These are phyloP conservation scores for Curvularia spicifera DNA, from an alignment of 2,329 filamentous ascomycete species.

Conservation along the genomic window DNA sequence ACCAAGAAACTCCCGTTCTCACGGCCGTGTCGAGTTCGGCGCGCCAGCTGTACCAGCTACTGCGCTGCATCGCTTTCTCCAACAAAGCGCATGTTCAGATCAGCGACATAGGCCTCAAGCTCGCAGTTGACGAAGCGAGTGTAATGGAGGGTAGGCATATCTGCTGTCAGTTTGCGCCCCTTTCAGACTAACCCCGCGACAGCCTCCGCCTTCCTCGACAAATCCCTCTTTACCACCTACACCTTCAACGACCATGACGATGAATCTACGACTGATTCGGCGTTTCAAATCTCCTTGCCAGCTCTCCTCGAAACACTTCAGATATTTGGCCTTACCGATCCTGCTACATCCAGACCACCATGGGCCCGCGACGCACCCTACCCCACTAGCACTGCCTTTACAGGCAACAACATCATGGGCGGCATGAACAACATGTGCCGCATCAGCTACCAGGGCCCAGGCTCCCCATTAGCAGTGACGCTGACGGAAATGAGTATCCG, in stretches of 20 bases:
- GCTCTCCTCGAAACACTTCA: constrained; percentile 92
- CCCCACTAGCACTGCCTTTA: constrained; percentile 73
- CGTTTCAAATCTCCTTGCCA: constrained; percentile 85
- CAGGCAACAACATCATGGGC: constrained; percentile 74
- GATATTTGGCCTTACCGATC: constrained; percentile 78
- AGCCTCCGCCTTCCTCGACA: constrained; percentile 85
- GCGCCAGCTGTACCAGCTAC: constrained; percentile 71
- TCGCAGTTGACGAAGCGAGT: constrained; percentile 85
- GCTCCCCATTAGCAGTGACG: constrained; percentile 81
- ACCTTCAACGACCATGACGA: constrained; percentile 62
- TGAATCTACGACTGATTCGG: constrained; percentile 57
- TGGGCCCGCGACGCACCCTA: constrained; percentile 52
- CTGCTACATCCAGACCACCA: constrained; percentile 45
- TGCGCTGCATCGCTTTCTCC: constrained; percentile 67
- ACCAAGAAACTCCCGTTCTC: constrained; percentile 63
- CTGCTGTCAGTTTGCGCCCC: neutral
- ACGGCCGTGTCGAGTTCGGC: constrained; percentile 79
- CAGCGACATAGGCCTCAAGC: constrained; percentile 81
- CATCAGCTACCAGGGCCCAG: constrained; percentile 75
- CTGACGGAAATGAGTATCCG: constrained; percentile 81
- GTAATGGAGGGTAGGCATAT: constrained; percentile 79
- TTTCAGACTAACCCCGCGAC: constrained; percentile 13
- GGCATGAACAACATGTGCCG: constrained; percentile 84
- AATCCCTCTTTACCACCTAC: constrained; percentile 86
- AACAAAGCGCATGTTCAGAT: constrained; percentile 74